Evolutionary conservation across 2,329 filamentous ascomycete species (phyloP).

Genomic region (Mollisiaceae sp.): DNA sequence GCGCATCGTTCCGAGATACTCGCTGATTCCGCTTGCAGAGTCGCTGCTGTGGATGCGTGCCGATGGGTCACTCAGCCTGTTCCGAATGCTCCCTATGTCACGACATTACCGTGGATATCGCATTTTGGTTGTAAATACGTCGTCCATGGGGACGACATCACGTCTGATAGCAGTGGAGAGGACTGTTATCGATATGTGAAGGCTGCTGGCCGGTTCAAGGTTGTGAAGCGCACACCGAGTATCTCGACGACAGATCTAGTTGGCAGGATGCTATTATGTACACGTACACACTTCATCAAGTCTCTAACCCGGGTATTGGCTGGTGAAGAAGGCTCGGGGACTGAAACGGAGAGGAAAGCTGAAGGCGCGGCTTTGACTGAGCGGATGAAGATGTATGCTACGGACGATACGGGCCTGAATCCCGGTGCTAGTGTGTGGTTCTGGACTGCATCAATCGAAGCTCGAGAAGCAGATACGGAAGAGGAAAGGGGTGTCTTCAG

Average conservation of each 20-base stretch:
- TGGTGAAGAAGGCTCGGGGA: slow-evolving; percentile 75
- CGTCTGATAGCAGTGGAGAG: slow-evolving; percentile 88
- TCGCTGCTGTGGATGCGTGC: slow-evolving; percentile 91
- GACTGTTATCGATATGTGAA: slow-evolving; percentile 99
- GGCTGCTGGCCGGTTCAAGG: slow-evolving; percentile 89
- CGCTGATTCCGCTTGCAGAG: slow-evolving; percentile 53
- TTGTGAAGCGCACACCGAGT: slow-evolving; percentile 93
- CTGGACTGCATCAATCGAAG: slow-evolving; percentile 64
- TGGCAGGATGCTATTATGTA: slow-evolving; percentile 95
- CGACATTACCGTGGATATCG: slow-evolving; percentile 88
- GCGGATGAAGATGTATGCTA: slow-evolving; percentile 84
- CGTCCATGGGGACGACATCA: slow-evolving; percentile 96
- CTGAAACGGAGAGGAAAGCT: slow-evolving; percentile 66
- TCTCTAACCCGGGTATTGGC: slow-evolving; percentile 72
- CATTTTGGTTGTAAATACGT: slow-evolving; percentile 96
- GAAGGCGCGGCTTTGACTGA: slow-evolving; percentile 73
- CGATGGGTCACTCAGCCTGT: slow-evolving; percentile 90
- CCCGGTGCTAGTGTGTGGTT: slow-evolving; percentile 87
- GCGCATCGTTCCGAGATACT: slow-evolving; percentile 28
- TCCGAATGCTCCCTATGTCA: slow-evolving; percentile 90
- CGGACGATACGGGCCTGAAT: slow-evolving; percentile 78
- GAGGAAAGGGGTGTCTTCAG: slow-evolving; percentile 70
- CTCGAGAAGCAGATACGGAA: slow-evolving; percentile 43
- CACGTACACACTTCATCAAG: slow-evolving; percentile 90
- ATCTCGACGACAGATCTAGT: slow-evolving; percentile 99